Evolutionary conservation across 2,329 filamentous ascomycete species (phyloP), one percentile per base, ranked within the genome.

Genomic region (Sclerotinia sclerotiorum): DNA sequence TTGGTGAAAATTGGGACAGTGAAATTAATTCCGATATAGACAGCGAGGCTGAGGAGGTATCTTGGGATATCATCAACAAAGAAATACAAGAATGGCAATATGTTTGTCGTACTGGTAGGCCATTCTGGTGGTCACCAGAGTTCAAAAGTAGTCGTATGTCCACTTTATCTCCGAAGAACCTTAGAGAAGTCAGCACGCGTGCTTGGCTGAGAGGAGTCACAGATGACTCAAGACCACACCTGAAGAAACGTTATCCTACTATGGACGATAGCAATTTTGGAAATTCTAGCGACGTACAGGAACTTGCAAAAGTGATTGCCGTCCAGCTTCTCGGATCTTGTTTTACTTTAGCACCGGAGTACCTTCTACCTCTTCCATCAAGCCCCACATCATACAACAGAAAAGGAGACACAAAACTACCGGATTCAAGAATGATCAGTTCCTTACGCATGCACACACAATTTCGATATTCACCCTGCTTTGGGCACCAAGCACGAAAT

Each of bases 1-100:
- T 69, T 5, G 71, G 72, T 46, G 71, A 63, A 11, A 54, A 70
- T 11, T 66, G 66, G 32, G 68, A 73, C 61, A 27, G n/a, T 8
- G 56, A 63, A 10, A 29, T 64, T 8, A 52, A 61, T 27, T 49
- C 48, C 21, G 52, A 65, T 58, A 21, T 65, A 21, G 68, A 65
- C 19, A 69, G 64, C 17, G 58, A 65, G 5, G 24, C 11, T 19
- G 73, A 76, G 35, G 67, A 72, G 24, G 21, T 72, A 21, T 70
- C 74, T n/a, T 74, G 73, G 72, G 70, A 70, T 29, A 71, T 76
- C 11, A 77, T 77, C 42, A 71, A 76, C 42, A 62, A 69, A 44
- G 76, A 78, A 70, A 75, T 77, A 52, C 71, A 69, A 19, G 76
- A 77, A 69, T 78, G 76, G 76, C 73, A 77, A 52, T 73, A 73